Conservation (phyloP, 331 rosid species). For the Quercus lobata region DNA sequence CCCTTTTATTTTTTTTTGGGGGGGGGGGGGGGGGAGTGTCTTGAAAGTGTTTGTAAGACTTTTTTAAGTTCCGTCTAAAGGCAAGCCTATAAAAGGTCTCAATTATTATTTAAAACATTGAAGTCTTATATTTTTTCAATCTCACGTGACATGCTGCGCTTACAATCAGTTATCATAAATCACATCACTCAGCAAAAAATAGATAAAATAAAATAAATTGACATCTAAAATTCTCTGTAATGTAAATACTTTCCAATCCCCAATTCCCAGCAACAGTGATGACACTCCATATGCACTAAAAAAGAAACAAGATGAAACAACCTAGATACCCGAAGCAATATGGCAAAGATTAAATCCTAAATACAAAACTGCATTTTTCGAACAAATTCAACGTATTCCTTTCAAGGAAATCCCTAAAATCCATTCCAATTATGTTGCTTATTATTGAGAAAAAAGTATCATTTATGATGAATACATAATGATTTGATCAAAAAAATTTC, state of each 20-base stretch:
- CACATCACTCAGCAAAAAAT: neutral
- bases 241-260: neutral
- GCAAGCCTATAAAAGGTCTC: neutral
- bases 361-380: neutral
- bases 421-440: too few species aligned
- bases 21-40: neutral
- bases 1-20: neutral
- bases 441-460: too few species aligned
- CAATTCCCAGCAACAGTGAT: neutral
- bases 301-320: neutral
- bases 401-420: too few species aligned
- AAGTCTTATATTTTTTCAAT: neutral
- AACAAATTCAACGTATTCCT: neutral
- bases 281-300: neutral
- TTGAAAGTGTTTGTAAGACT: neutral
- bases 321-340: too few species aligned
- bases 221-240: neutral
- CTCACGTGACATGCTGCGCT: neutral
- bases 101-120: neutral
- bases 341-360: neutral
- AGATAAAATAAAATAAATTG: too few species aligned
- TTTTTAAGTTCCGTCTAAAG: neutral
- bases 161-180: neutral
- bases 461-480: too few species aligned
- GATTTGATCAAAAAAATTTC: too few species aligned